Evolutionary conservation across 2,329 filamentous ascomycete species (phyloP), one percentile per base, ranked within the genome.

Genomic region (Raffaelea albimanens): DNA sequence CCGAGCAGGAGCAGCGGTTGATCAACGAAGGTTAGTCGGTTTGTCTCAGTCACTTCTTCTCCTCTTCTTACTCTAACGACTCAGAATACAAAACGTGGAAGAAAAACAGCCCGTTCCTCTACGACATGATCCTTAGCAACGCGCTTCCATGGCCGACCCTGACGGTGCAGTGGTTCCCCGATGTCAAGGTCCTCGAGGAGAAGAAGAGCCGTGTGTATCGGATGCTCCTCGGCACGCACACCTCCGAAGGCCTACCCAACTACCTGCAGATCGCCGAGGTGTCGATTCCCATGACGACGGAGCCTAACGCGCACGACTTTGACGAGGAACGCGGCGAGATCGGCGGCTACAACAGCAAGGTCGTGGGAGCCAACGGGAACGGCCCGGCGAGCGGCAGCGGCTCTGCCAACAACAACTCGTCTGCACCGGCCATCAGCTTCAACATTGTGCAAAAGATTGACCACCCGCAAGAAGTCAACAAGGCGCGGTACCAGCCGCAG

Each of bases 81-180:
- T 7, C 25, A 89, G 93, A 98, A 66, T 98, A 98, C 78, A 98
- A 98, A 67, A 96, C 91, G 56, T 98, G 93, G 93, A 98, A 98
- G 76, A 98, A 98, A 75, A 98, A 98, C 68, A 88, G 87, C 55
- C 90, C 93, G 3, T 97, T 97, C 62, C 84, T 98, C 58, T 98
- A 98, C 66, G 93, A 98, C 65, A 87, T 96, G 81, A 93, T 98
- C 55, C 76, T 97, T 54, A 83, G 89, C 59, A 95, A 88, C 55
- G 94, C 94, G 38, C 73, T 98, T 49, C 90, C 95, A 62, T 98
- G 93, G 93, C 93, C 93, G 14, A 96, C 93, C 3, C 78, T 98
- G 53, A 97, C 93, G 22, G 90, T 90, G 2, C 93, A 98, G 71
- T 98, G 94, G 94, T 85, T 98, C 57, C 93, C 94, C 20, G 93